Percentiles rank a stretch among this genome's conserved stretches.
Evolutionary conservation across 345 rosid genomes (phyloP).

Genomic region (Linum lewisii): DNA sequence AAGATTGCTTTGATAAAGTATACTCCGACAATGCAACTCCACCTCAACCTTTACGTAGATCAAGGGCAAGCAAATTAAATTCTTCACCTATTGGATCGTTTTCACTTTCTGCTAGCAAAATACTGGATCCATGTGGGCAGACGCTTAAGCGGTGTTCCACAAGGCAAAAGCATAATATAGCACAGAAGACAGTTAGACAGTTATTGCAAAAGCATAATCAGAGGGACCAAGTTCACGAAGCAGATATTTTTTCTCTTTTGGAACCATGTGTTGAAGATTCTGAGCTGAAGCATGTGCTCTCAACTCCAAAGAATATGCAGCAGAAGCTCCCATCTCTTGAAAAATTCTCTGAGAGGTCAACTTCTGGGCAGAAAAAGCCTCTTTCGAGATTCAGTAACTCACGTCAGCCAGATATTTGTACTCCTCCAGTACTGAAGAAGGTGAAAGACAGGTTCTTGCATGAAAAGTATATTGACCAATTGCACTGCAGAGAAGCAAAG

Average conservation of each 20-base stretch:
- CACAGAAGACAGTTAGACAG: conserved; percentile 47
- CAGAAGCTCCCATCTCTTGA: conserved; percentile 34
- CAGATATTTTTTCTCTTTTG: conserved; percentile 61
- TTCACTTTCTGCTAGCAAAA: conserved; percentile 62
- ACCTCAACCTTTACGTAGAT: conserved; percentile 34
- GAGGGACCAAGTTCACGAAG: conserved; percentile 36
- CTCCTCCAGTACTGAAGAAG: conserved; percentile 59
- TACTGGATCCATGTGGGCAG: conserved; percentile 34
- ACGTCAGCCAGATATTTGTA: conserved; percentile 22
- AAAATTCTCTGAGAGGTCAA: conserved; percentile 26
- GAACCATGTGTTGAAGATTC: conserved; percentile 32
- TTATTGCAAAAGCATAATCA: conserved; percentile 45
- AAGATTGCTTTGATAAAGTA: conserved; percentile 72
- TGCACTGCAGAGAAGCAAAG: conserved; percentile 70
- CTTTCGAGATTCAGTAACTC: conserved; percentile 32
- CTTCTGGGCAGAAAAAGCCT: conserved; percentile 26
- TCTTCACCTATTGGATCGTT: conserved; percentile 34
- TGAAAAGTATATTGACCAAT: conserved; percentile 69
- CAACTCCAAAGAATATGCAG: conserved; percentile 34
- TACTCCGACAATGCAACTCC: conserved; percentile 56
- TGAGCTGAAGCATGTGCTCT: conserved; percentile 18
- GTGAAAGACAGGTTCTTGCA: conserved; percentile 60
- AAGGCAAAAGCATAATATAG: conserved; percentile 28
- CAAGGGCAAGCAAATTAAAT: conserved; percentile 35
- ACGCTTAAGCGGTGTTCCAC: conserved; percentile 24